These are phyloP conservation scores for Nitzschia putrida DNA, from an alignment of 108 stramenopile genomes.

Conservation along the genomic window DNA sequence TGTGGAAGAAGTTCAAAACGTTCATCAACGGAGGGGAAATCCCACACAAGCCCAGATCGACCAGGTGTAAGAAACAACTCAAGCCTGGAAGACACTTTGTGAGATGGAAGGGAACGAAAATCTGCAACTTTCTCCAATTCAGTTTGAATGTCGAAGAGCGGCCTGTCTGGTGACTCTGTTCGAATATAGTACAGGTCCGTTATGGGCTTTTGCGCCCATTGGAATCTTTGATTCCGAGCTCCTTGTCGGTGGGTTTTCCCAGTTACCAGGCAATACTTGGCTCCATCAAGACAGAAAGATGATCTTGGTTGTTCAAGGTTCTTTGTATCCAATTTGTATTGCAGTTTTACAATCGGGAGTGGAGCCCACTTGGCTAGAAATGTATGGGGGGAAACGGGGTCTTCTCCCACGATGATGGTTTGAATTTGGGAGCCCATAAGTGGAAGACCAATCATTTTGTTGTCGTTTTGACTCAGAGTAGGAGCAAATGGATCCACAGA, in stretches of 20 bases:
- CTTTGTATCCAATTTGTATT: not conserved
- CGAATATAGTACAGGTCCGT: not conserved
- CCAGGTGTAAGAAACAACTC: conserved; percentile 15
- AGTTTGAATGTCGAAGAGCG: not conserved
- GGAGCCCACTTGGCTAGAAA: no score
- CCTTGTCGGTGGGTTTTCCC: not conserved
- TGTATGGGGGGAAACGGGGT: no score
- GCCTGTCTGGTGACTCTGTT: not conserved
- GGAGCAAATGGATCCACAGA: no score
- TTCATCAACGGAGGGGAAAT: not conserved
- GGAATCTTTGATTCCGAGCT: not conserved
- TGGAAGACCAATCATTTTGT: no score
- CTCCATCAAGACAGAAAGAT: not conserved
- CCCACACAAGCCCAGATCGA: not conserved
- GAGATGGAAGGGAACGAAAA: not conserved
- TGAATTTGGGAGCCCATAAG: no score
- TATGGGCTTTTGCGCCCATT: not conserved
- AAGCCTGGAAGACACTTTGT: conserved; percentile 8
- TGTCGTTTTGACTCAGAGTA: no score
- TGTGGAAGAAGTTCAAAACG: conserved; percentile 1
- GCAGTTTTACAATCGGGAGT: not conserved
- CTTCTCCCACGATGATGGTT: no score
- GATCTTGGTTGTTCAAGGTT: not conserved
- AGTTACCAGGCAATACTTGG: not conserved
- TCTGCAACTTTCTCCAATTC: conserved; percentile 10